Conservation (phyloP, 164 flowering plant species). For the Protea cynaroides region DNA sequence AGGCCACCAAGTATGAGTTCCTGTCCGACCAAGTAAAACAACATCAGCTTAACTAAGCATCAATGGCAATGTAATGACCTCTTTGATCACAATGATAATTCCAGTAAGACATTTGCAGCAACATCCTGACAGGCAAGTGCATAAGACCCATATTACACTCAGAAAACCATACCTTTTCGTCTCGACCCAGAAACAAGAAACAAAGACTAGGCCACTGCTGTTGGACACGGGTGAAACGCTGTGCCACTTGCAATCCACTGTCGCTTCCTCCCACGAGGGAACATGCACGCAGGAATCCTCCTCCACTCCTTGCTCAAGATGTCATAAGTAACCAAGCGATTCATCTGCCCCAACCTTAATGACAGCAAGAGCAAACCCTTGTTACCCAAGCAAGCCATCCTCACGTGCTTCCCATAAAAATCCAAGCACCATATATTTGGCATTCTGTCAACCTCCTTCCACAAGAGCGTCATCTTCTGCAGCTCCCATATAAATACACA, state of each 20-base stretch:
- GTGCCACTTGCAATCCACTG: slow-evolving; percentile 89
- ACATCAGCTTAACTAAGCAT: neutral
- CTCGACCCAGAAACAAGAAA: neutral
- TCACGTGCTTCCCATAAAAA: slow-evolving; percentile 95
- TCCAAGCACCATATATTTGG: slow-evolving; percentile 99
- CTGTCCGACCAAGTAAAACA: neutral
- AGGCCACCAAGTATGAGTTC: neutral
- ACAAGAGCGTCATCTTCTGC: slow-evolving; percentile 95
- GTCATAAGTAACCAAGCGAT: slow-evolving; percentile 76
- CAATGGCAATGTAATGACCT: too few species aligned
- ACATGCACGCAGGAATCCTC: slow-evolving; percentile 68
- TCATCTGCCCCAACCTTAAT: slow-evolving; percentile 69
- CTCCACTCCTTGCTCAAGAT: slow-evolving; percentile 60
- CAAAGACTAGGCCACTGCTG: slow-evolving; percentile 49
- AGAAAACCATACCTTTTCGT: neutral
- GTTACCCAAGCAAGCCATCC: slow-evolving; percentile 96
- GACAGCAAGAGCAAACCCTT: slow-evolving; percentile 87
- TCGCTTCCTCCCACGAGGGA: slow-evolving; percentile 69
- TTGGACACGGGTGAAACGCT: slow-evolving; percentile 74
- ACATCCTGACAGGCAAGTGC: slow-evolving; percentile 7
- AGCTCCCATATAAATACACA: slow-evolving; percentile 99
- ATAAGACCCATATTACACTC: neutral
- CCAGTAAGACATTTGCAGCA: neutral
- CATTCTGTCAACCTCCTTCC: slow-evolving; percentile 99
- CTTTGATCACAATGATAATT: neutral